phyloP scores from a whole-genome alignment of 208 protist genomes.

The Crithidia acanthocephali region DNA sequence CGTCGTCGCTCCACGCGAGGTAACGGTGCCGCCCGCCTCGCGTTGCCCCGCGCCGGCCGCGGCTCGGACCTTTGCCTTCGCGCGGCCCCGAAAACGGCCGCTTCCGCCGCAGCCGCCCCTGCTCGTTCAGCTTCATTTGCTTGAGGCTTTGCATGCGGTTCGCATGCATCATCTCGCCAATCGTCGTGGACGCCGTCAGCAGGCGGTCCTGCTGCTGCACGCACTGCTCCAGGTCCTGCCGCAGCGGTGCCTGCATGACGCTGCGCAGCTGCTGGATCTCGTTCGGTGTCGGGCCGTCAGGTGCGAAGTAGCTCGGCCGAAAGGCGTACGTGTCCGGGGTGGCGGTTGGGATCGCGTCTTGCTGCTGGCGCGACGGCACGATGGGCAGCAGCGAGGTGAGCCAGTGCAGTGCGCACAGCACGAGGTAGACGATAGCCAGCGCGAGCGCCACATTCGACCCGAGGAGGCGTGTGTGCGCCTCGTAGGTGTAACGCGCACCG shows the following conservation, averaged over 20 bases:
- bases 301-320: constrained; percentile 68
- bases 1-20: constrained; percentile 13
- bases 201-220: constrained; percentile 41
- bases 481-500: constrained; percentile 24
- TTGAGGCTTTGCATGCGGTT: constrained; percentile 65
- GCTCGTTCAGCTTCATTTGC: constrained; percentile 48
- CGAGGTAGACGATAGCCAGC: constrained; percentile 45
- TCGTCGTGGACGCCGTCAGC: constrained; percentile 55
- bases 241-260: constrained; percentile 46
- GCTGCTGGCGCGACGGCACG: constrained; percentile 27
- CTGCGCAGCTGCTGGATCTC: constrained; percentile 33
- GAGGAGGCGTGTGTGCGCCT: neutral
- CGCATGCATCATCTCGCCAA: constrained; percentile 80
- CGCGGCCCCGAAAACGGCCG: constrained; percentile 8
- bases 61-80: neutral
- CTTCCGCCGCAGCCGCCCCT: constrained; percentile 21
- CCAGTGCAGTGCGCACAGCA: constrained; percentile 46
- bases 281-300: constrained; percentile 56
- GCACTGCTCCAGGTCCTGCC: constrained; percentile 42
- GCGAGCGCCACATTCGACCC: constrained; percentile 32
- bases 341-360: constrained; percentile 39
- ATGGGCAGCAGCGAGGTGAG: constrained; percentile 41
- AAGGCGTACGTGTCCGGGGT: constrained; percentile 75
- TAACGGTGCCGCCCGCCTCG: constrained; percentile 16
- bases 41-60: neutral